Conservation (phyloP, 208 protist species). For the Wallacemonas sp. region DNA sequence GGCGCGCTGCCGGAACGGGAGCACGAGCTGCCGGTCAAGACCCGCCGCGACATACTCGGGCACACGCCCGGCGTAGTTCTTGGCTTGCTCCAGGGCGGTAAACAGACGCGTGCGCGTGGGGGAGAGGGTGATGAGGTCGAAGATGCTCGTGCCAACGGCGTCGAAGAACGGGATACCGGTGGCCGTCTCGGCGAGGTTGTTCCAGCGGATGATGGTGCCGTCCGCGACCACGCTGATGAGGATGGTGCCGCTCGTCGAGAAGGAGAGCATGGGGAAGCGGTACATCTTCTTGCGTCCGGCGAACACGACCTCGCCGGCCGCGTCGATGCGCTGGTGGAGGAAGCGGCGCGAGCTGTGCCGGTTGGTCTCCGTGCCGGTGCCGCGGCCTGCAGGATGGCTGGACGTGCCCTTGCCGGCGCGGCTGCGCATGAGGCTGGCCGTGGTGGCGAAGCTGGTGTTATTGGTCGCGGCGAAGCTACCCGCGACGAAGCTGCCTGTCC, state of each 20-base stretch:
- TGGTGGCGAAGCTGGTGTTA: neutral
- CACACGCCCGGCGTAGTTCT: slow-evolving; percentile 66
- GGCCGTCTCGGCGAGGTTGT: slow-evolving; percentile 50
- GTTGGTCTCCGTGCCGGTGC: neutral
- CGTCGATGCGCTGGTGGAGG: slow-evolving; percentile 33
- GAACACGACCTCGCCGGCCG: slow-evolving; percentile 80
- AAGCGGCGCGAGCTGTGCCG: slow-evolving; percentile 12
- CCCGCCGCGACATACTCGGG: slow-evolving; percentile 50
- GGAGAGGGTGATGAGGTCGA: slow-evolving; percentile 53
- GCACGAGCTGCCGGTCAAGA: slow-evolving; percentile 53
- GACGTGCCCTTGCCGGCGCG: neutral
- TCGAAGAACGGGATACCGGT: slow-evolving; percentile 64
- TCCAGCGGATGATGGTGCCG: slow-evolving; percentile 91
- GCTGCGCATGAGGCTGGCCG: neutral
- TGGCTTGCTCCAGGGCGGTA: slow-evolving; percentile 41
- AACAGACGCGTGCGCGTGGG: slow-evolving; percentile 45
- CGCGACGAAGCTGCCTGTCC: neutral
- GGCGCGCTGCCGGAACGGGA: slow-evolving; percentile 70
- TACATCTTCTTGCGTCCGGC: slow-evolving; percentile 80
- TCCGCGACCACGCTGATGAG: slow-evolving; percentile 77
- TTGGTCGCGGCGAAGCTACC: neutral
- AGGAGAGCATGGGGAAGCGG: slow-evolving; percentile 65
- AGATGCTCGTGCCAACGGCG: slow-evolving; percentile 77
- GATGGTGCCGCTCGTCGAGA: slow-evolving; percentile 53
- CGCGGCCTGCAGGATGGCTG: neutral